These are phyloP conservation scores for Russula dissimulans DNA, from an alignment of 768 basidiomycete species.

Conservation along the genomic window DNA sequence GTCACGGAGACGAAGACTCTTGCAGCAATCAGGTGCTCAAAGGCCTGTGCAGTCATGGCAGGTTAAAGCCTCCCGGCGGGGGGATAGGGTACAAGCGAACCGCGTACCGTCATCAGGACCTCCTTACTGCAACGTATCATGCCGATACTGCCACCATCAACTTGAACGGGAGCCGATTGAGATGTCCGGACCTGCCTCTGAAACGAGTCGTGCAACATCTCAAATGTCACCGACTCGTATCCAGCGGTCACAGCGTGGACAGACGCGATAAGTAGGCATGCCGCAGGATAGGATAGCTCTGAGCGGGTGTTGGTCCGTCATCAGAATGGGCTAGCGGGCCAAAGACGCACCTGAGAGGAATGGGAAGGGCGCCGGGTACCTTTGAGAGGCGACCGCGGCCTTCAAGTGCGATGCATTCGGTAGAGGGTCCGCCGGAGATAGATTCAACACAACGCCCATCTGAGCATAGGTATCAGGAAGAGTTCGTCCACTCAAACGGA, in stretches of 20 bases:
- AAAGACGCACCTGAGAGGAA: constrained; percentile 42
- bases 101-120: constrained; percentile 57
- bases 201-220: constrained; percentile 79
- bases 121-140: constrained; percentile 59
- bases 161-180: constrained; percentile 61
- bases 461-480: constrained; percentile 22
- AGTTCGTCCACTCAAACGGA: neutral
- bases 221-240: constrained; percentile 77
- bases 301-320: constrained; percentile 1
- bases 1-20: constrained; percentile 48
- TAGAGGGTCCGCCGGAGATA: constrained; percentile 46
- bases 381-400: constrained; percentile 41
- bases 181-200: constrained; percentile 66
- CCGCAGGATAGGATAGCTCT: constrained; percentile 70
- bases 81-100: neutral
- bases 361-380: constrained; percentile 44
- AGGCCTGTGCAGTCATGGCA: constrained; percentile 43
- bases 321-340: neutral
- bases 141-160: constrained; percentile 61
- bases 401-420: constrained; percentile 39
- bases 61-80: neutral
- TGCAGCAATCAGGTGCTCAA: constrained; percentile 53
- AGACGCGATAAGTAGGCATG: constrained; percentile 81
- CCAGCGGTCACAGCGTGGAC: constrained; percentile 70
- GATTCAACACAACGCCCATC: constrained; percentile 36